These are phyloP conservation scores for Coffea eugenioides DNA, from an alignment of 257 asterid species.

Conservation along the genomic window DNA sequence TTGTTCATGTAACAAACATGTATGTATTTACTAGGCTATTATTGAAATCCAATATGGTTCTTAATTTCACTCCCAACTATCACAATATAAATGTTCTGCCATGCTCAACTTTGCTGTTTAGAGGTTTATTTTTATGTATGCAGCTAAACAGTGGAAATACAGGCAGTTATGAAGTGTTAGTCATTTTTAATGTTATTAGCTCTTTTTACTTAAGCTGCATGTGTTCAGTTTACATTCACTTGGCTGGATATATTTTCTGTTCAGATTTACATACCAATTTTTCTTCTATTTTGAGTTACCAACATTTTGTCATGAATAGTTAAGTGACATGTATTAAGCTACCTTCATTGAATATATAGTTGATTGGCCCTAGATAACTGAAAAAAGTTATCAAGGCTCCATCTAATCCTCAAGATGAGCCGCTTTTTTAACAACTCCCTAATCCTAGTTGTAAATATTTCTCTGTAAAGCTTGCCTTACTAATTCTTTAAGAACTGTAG, in stretches of 20 bases:
- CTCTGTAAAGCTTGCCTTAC: background rate
- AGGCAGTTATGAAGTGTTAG: background rate
- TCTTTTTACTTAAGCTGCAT: background rate
- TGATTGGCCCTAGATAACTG: background rate
- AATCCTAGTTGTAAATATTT: background rate
- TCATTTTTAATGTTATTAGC: background rate
- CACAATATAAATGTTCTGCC: background rate
- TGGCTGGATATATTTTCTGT: background rate
- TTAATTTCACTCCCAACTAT: background rate
- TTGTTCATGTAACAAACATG: background rate
- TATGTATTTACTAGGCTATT: background rate
- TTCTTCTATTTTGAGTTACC: background rate
- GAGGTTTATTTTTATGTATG: background rate
- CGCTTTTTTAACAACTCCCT: background rate
- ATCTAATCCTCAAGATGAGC: background rate
- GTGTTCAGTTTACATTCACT: background rate
- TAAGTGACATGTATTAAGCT: too few species aligned
- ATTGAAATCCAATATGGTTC: background rate
- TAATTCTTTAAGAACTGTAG: background rate
- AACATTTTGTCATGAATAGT: too few species aligned
- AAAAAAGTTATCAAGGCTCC: background rate
- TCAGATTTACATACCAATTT: background rate
- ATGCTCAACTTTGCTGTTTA: background rate
- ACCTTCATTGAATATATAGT: too few species aligned
- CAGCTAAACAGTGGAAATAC: background rate